A percentile compares a stretch with the other conserved stretches of the same genome.
Evolutionary conservation across 2,329 filamentous ascomycete species (phyloP).

Genomic region (Phialemonium atrogriseum): DNA sequence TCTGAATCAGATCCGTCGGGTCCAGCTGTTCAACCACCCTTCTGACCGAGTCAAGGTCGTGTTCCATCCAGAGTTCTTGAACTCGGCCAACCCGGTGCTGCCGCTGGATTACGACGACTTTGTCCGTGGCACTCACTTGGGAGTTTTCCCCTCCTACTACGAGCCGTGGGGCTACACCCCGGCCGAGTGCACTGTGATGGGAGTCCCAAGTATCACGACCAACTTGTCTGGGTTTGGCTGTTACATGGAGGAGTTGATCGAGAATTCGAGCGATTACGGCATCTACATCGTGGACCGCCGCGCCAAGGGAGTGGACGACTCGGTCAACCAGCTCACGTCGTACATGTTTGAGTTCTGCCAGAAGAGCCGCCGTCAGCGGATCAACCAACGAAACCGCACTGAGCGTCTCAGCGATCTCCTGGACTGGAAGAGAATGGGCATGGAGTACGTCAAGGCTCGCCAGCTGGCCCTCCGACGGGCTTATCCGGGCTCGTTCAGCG

Average conservation of each 20-base stretch:
- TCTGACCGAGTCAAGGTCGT: conserved; percentile 93
- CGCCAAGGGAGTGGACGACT: conserved; percentile 93
- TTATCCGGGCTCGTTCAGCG: conserved; percentile 78
- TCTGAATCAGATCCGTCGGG: conserved; percentile 88
- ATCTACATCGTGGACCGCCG: conserved; percentile 98
- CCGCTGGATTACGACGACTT: conserved; percentile 98
- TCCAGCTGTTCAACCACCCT: conserved; percentile 95
- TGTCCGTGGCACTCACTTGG: conserved; percentile 90
- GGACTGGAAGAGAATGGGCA: conserved; percentile 98
- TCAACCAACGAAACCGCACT: conserved; percentile 96
- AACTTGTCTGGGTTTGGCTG: conserved; percentile 97
- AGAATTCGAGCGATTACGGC: conserved; percentile 95
- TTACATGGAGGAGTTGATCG: conserved; percentile 99
- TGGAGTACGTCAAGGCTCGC: conserved; percentile 97
- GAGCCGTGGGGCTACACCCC: conserved; percentile 99
- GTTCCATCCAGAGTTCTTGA: conserved; percentile 97
- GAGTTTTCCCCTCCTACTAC: conserved; percentile 96
- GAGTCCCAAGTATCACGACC: conserved; percentile 94
- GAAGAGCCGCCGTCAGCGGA: conserved; percentile 92
- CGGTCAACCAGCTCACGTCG: conserved; percentile 86
- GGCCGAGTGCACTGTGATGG: conserved; percentile 98
- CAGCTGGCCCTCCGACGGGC: conserved; percentile 86
- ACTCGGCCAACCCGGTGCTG: conserved; percentile 88
- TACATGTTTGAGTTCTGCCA: conserved; percentile 90
- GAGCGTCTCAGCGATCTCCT: conserved; percentile 90